Base-by-base conservation (phyloP, 176 grass and related monocot species). In the Eremochloa ophiuroides region DNA sequence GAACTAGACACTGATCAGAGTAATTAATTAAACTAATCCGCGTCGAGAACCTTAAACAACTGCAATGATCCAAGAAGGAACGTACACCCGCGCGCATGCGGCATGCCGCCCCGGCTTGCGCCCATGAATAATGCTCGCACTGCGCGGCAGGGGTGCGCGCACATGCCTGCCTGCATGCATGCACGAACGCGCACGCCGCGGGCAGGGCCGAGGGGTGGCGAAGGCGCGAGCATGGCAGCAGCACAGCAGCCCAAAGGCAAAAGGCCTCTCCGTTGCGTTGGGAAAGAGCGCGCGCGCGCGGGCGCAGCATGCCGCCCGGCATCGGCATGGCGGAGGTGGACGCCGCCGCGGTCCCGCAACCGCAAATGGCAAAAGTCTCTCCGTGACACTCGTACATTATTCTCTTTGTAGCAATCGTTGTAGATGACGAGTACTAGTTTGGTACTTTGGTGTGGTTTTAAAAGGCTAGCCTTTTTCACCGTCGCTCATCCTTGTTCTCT, bases 1-100 rank as follows among this genome's bases (percentile, higher is more conserved):
- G 53, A 40, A 28, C 13, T 27, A 30, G 53, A 6, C 5, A 7
- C 2, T 18, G 22, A 6, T 76, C 23, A 48, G 28, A 66, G 11
- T 47, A n/a, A n/a, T n/a, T n/a, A n/a, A n/a, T n/a, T n/a, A 79
- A 51, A 48, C n/a, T 79, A 88, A 74, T 83, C 8, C 51, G 35
- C n/a, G 47, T 5, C 3, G 12, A 2, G 74, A 73, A 71, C 34
- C 44, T 66, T 65, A 74, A 67, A 34, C 69, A 59, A 43, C 56
- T 31, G 81, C 68, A 74, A 84, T 13, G 59, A 79, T 84, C 75
- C 75, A 74, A 67, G 60, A 28, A 59, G 30, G 17, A 78, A 35
- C 56, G 51, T 71, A 70, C 73, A 77, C 65, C 10, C 10, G 40
- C n/a, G 6, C 33, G 85, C 84, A 35, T 74, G 82, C 73, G 37